Evolutionary conservation across 306 rosid species (phyloP), one percentile per base, ranked within the genome.

Genomic region (Vigna reflexopilosa): DNA sequence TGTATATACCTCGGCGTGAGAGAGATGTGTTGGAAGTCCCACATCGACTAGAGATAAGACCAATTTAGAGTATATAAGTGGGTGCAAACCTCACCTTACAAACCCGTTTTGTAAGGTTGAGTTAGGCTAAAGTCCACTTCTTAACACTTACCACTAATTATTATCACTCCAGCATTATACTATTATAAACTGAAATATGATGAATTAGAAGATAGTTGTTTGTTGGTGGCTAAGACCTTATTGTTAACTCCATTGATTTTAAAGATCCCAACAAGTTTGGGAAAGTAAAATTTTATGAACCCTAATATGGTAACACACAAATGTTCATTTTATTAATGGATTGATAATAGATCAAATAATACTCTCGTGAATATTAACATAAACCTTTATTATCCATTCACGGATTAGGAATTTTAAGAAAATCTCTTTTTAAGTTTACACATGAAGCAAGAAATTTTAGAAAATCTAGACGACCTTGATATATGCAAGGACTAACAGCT

Each of bases 371-470:
- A 63, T 47, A 36, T 26, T 36, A 38, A n/a, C 1, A 1, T n/a
- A 64, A 36, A 38, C 49, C 26, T 64, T 65, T 65, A 40, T 17
- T 49, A 65, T 14, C 36, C 50, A 40, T 65, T 28, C 19, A 28
- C 13, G n/a, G 50, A 65, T 40, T 65, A n/a, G 69, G 26, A 36
- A 36, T 36, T 64, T 64, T 64, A 64, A 16, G 49, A n/a, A 64
- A 63, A 16, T 34, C 13, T 34, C 26, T 8, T 34, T 34, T 34
- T 34, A 30, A 30, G 45, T 30, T 30, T 30, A 14, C 11, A 14
- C 44, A 62, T 15, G 5, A 62, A 32, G 45, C 47, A 62, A 64
- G 47, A 64, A 16, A 64, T 62, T 32, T 32, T 15, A 61, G 67
- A 30, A 61, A 32, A 28, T 61, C 45, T 61, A 61, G 67, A 61